Evolutionary conservation across 306 rosid genomes (phyloP), one percentile per base, ranked within the genome.

Genomic region (Luffa aegyptiaca): DNA sequence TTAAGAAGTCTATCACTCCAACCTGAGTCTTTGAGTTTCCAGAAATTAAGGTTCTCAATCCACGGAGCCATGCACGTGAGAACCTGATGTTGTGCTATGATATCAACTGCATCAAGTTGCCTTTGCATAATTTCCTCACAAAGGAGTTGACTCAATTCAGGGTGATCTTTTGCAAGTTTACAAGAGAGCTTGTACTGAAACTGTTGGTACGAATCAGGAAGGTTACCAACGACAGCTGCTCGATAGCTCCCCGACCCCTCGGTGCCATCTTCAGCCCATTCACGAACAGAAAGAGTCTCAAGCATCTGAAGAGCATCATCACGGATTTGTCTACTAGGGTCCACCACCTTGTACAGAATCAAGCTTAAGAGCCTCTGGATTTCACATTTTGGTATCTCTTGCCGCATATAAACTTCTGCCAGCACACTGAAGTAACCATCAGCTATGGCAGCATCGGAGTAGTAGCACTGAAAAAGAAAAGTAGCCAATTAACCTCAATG

Each of bases 301-400:
- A 96, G 97, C 99, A 96, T 96, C 88, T 96, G 99, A 85, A 96
- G 98, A 82, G 99, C 99, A 87, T 96, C 99, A 76, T 96, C 99
- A 76, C 99, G 99, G 80, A 96, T 96, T 85, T 93, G 98, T 82
- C 98, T 91, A 52, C 97, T 89, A 85, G 99, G 99, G 82, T 96
- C 99, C 80, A 96, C 99, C 74, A 96, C 99, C 90, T 96, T 96
- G 88, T 96, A 96, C 82, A 96, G 98, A 86, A 96, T 96, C 87
- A 96, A 83, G 84, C 99, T 93, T 84, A 93, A 83, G 75, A 96
- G 93, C 88, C 97, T 93, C 86, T 96, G 99, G 86, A 91, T 88
- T 84, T 96, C 99, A 86, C 99, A 96, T 85, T 90, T 90, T 59
- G 98, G 99, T 83, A 96, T 96, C 91, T 96, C 99, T 87, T 96